Conservation (phyloP, 257 asterid genomes). For the Handroanthus guayacan region DNA sequence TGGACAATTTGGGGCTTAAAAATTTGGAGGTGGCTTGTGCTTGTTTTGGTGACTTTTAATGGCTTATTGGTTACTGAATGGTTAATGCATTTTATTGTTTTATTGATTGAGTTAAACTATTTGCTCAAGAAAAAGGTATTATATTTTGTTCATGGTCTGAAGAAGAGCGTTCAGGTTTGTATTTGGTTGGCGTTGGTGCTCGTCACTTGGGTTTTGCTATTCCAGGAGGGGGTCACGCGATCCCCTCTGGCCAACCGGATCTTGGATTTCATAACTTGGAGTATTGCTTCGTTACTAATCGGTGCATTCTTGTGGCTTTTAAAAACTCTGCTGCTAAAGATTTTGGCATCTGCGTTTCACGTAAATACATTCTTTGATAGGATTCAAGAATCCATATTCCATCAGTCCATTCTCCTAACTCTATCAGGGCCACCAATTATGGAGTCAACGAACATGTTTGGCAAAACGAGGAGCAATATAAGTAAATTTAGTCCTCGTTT, state of each 20-base stretch:
- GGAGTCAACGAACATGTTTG: conserved; percentile 57
- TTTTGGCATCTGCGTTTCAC: conserved; percentile 80
- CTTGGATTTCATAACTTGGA: conserved; percentile 70
- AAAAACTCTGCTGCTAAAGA: conserved; percentile 75
- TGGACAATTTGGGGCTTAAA: conserved; percentile 58
- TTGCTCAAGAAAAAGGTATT: conserved; percentile 74
- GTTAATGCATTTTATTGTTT: conserved; percentile 67
- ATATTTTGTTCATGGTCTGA: conserved; percentile 77
- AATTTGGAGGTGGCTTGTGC: conserved; percentile 76
- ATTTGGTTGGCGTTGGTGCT: conserved; percentile 77
- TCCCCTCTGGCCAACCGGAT: conserved; percentile 43
- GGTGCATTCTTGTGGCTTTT: conserved; percentile 82
- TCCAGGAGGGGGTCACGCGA: conserved; percentile 51
- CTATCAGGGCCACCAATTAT: conserved; percentile 75
- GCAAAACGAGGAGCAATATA: conserved; percentile 46
- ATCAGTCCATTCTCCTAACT: conserved; percentile 72
- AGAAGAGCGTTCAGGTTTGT: conserved; percentile 71
- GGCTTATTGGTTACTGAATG: conserved; percentile 72
- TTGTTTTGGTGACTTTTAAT: conserved; percentile 77
- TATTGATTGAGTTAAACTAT: conserved; percentile 79
- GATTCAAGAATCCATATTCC: conserved; percentile 76
- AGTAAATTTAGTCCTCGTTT: conserved; percentile 59
- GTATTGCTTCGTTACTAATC: conserved; percentile 61
- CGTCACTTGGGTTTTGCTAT: conserved; percentile 66
- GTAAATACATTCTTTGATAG: conserved; percentile 84